Conservation (phyloP, 1,139 yeast genomes). For the Candida tunisiensis region DNA sequence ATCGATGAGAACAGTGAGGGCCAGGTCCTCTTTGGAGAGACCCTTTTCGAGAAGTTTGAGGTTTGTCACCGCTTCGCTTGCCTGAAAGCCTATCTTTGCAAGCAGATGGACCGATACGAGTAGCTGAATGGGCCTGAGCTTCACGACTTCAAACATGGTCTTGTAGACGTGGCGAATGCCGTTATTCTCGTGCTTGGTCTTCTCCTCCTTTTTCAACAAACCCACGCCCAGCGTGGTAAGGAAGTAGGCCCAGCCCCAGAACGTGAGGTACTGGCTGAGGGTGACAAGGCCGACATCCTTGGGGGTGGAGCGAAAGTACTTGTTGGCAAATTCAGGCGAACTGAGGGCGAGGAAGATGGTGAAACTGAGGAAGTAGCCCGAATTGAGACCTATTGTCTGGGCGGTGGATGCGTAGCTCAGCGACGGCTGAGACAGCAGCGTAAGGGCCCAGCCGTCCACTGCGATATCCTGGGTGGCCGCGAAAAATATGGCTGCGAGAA, state of each 20-base stretch:
- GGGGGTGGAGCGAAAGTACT: constrained; percentile 51
- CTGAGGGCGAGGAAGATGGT: constrained; percentile 83
- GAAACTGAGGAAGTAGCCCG: constrained; percentile 84
- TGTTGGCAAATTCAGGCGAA: constrained; percentile 86
- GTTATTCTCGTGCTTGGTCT: constrained; percentile 23
- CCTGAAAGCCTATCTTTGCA: constrained; percentile 87
- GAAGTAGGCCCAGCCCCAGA: constrained; percentile 66
- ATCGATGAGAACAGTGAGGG: constrained; percentile 82
- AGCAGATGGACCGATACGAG: constrained; percentile 60
- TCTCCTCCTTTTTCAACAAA: constrained; percentile 27
- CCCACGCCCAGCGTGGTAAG: constrained; percentile 46
- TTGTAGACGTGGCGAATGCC: constrained; percentile 27
- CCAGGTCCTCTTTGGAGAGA: constrained; percentile 79
- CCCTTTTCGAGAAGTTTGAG: constrained; percentile 88
- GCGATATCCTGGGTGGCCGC: constrained; percentile 99
- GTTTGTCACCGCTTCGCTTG: constrained; percentile 91
- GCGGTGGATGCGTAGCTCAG: constrained; percentile 95
- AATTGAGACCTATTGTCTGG: constrained; percentile 85
- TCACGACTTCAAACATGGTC: constrained; percentile 63
- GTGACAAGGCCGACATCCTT: constrained; percentile 48
- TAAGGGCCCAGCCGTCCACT: constrained; percentile 97
- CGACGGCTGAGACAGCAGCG: constrained; percentile 62
- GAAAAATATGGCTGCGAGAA: constrained; percentile 62
- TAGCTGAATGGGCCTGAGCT: constrained; percentile 58
- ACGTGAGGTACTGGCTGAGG: constrained; percentile 54